These are phyloP conservation scores for Aspergillus sp. DNA, from an alignment of 2,329 filamentous ascomycete genomes.

Conservation along the genomic window DNA sequence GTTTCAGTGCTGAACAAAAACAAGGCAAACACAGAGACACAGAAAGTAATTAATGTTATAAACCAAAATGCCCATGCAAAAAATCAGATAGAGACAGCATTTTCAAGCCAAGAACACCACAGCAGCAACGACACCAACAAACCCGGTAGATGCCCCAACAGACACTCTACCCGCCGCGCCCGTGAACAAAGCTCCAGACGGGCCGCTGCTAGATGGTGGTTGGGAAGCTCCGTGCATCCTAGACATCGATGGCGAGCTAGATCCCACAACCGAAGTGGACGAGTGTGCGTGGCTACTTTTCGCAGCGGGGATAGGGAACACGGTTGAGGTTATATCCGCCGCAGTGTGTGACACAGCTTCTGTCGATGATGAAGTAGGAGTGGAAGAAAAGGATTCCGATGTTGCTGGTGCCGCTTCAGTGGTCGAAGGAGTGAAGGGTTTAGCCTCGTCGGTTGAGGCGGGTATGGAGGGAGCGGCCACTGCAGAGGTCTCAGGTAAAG, in stretches of 20 bases:
- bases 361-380: neutral
- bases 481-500: no score
- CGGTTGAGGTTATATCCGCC: neutral
- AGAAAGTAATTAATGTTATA: no score
- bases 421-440: neutral
- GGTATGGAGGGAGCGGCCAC: neutral
- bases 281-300: no score
- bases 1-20: no score
- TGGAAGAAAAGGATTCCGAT: neutral
- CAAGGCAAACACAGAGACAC: no score
- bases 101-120: neutral
- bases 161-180: conserved; percentile 14
- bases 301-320: neutral
- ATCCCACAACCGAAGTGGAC: neutral
- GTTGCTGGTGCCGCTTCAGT: neutral
- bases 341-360: neutral
- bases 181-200: conserved; percentile 16
- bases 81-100: neutral
- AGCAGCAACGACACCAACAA: neutral
- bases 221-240: neutral
- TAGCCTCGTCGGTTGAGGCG: neutral
- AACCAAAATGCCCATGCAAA: neutral
- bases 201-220: neutral
- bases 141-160: conserved; percentile 2
- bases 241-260: neutral